Evolutionary conservation across 2,329 filamentous ascomycete genomes (phyloP).

Genomic region (Ophiosphaerella narmari): DNA sequence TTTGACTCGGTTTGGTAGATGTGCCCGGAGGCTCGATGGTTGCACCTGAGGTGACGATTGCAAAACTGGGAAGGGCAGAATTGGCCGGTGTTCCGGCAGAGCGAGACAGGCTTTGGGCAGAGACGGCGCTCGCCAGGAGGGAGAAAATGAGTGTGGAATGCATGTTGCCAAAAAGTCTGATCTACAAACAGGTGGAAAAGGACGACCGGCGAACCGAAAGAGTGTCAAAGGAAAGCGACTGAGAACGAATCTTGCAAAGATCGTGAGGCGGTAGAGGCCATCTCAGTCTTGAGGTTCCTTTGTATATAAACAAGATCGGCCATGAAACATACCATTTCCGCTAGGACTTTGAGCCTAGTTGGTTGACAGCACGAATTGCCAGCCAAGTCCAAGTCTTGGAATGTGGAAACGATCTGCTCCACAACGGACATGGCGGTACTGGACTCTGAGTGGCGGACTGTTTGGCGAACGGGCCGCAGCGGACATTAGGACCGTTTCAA

Average conservation of each 20-base stretch:
- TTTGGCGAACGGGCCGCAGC: constrained; percentile 15
- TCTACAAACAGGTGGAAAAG: constrained; percentile 33
- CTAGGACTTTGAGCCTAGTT: constrained; percentile 20
- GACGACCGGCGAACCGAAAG: constrained; percentile 40
- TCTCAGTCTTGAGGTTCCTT: constrained; percentile 5
- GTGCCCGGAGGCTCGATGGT: constrained; percentile 20
- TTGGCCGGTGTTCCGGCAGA: constrained; percentile 9
- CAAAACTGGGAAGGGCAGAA: constrained; percentile 20
- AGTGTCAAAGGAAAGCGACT: constrained; percentile 25
- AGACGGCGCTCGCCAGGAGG: constrained; percentile 38
- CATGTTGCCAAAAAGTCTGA: constrained; percentile 33
- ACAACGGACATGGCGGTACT: constrained; percentile 6
- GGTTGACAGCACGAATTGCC: constrained; percentile 14
- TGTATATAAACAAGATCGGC: constrained; percentile 24
- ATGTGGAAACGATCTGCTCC: constrained; percentile 3
- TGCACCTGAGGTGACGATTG: constrained; percentile 21
- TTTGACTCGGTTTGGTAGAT: constrained; percentile 4
- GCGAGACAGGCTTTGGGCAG: constrained; percentile 38
- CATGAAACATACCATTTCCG: constrained; percentile 27
- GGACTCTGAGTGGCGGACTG: constrained; percentile 21
- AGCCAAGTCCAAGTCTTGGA: constrained; percentile 18
- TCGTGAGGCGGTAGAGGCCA: constrained; percentile 22
- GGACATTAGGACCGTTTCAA: constrained; percentile 30
- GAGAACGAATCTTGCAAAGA: constrained; percentile 26
- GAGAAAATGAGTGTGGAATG: constrained; percentile 39